phyloP scores from a whole-genome alignment of 345 rosid genomes.

The Melaleuca alternifolia region DNA sequence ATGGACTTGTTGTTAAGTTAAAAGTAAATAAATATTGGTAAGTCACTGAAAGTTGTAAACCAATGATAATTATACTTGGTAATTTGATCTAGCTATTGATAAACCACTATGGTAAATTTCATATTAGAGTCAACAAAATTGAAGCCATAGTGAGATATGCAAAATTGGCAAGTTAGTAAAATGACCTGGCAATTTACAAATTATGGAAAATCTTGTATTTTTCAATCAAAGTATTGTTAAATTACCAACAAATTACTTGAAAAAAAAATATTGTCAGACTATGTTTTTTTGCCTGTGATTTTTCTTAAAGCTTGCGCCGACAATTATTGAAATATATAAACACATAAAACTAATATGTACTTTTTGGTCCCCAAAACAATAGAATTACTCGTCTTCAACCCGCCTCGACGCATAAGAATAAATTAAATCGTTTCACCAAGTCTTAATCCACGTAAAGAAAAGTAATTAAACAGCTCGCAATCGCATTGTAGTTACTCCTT shows the following conservation, averaged over 20 bases:
- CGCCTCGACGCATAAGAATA: background rate
- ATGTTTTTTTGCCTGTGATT: background rate
- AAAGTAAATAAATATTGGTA: too few relatives aligned
- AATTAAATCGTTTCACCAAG: background rate
- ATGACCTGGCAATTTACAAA: background rate
- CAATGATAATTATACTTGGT: too few relatives aligned
- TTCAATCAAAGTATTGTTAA: background rate
- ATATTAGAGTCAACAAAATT: too few relatives aligned
- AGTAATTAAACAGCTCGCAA: background rate
- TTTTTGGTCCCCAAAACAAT: background rate
- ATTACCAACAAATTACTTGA: background rate
- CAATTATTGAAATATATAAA: background rate
- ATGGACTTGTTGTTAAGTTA: too few relatives aligned
- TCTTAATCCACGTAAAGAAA: background rate
- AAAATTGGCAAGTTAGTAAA: background rate
- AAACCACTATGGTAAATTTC: too few relatives aligned
- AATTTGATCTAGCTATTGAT: too few relatives aligned
- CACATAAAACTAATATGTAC: background rate
- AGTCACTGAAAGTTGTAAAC: too few relatives aligned
- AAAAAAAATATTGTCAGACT: too few relatives aligned
- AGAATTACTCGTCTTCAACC: background rate
- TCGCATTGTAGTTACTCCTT: background rate
- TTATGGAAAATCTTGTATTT: background rate
- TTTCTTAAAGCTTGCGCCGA: background rate
- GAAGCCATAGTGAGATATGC: too few relatives aligned